Evolutionary conservation across 1,139 yeast species (phyloP), one percentile per base, ranked within the genome.

Genomic region (Yamadazyma triangularis): DNA sequence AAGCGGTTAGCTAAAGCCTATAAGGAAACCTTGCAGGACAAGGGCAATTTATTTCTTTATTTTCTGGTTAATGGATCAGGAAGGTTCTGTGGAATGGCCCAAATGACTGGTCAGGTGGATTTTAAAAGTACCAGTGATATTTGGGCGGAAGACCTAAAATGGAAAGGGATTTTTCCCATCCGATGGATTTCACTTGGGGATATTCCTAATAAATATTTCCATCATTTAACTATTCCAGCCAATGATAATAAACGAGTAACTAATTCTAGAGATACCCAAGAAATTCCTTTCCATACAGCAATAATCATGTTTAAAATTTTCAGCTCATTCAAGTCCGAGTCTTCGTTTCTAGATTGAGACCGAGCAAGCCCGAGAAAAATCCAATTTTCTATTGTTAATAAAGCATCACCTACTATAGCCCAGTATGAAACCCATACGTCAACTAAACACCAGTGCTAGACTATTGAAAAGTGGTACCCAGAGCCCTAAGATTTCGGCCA

Each of bases 61-160:
- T 77, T 74, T 45, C 77, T 77, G 50, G 81, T 76, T 3, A 77
- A 77, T 45, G 67, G 71, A 1, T 73, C 79, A 16, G 79, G 82
- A 0, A 67, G 64, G 39, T 77, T 77, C 44, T 75, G 81, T 49
- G 84, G 82, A 0, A 63, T 77, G n/a, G 79, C 79, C 2, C 73
- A 70, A 44, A 75, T 77, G 81, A 53, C 49, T 4, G 53, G 62
- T 8, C 49, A 51, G 19, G 46, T 74, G 14, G 65, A 61, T 35
- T 64, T 59, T 40, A 45, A 56, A 3, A 45, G 39, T 20, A 53
- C 62, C 16, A 59, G 68, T 22, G 60, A 64, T 35, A 58, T 73
- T 20, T 76, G 81, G 81, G 49, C 52, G 2, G 76, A 71, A 40
- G n/a, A n/a, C n/a, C n/a, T n/a, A n/a, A 64, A 69, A 33, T 75